A percentile compares a stretch with the other conserved stretches of the same genome.
Evolutionary conservation across 2,329 filamentous ascomycete genomes (phyloP).

Genomic region (Botrytis medusae): DNA sequence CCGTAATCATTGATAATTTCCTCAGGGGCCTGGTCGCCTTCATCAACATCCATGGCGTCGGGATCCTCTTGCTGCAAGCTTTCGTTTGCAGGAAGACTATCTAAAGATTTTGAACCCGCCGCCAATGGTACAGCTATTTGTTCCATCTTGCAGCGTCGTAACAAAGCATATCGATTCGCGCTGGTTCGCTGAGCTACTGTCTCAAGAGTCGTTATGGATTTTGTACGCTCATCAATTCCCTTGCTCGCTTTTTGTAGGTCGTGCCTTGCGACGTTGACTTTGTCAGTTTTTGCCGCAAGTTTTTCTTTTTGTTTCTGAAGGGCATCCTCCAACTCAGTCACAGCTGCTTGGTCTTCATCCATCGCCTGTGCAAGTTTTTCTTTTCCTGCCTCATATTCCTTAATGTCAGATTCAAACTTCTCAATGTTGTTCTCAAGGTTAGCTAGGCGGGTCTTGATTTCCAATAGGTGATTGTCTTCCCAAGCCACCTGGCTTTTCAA

Average conservation of each 20-base stretch:
- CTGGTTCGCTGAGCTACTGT: slow-evolving; percentile 83
- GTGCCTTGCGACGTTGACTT: slow-evolving; percentile 72
- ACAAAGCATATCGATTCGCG: slow-evolving; percentile 76
- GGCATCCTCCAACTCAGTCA: slow-evolving; percentile 72
- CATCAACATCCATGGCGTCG: slow-evolving; percentile 92
- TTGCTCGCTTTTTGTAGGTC: slow-evolving; percentile 83
- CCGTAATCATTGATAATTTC: slow-evolving; percentile 83
- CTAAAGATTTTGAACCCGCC: slow-evolving; percentile 67
- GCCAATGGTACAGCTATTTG: slow-evolving; percentile 83
- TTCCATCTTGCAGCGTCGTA: slow-evolving; percentile 89
- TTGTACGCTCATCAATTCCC: slow-evolving; percentile 73
- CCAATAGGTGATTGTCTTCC: slow-evolving; percentile 53
- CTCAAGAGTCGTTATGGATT: slow-evolving; percentile 76
- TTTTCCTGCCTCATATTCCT: slow-evolving; percentile 70
- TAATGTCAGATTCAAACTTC: slow-evolving; percentile 67
- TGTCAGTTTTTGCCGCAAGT: slow-evolving; percentile 68
- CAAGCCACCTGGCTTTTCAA: slow-evolving; percentile 62
- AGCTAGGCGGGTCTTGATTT: slow-evolving; percentile 67
- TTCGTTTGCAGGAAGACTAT: slow-evolving; percentile 86
- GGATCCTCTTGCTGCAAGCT: slow-evolving; percentile 72
- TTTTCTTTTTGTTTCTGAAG: slow-evolving; percentile 68
- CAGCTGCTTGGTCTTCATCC: slow-evolving; percentile 69
- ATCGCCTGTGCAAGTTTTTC: slow-evolving; percentile 71
- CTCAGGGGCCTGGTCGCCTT: slow-evolving; percentile 62
- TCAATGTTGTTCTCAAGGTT: slow-evolving; percentile 65